Conservation (phyloP, 1,284 basidiomycete genomes). For the Irpex sp. region DNA sequence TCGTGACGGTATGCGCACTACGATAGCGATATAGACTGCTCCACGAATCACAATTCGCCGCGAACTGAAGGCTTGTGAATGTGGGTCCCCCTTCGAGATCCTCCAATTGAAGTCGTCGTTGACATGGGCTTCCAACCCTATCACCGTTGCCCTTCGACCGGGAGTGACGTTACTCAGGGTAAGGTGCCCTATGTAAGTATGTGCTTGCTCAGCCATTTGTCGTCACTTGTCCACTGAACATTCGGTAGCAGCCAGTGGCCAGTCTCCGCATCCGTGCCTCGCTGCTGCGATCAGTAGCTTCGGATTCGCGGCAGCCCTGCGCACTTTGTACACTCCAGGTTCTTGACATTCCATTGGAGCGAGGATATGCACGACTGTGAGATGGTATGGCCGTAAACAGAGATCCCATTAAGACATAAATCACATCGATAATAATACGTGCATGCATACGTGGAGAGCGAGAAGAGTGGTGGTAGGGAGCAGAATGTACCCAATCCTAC, state of each 20-base stretch:
- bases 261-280: not conserved
- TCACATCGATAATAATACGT: not conserved
- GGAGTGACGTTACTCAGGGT: not conserved
- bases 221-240: no score
- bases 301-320: not conserved
- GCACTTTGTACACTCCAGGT: not conserved
- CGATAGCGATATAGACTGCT: no score
- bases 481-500: not conserved
- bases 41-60: not conserved
- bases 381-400: not conserved
- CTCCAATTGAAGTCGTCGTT: not conserved
- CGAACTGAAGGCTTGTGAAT: not conserved
- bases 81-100: not conserved
- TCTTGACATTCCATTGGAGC: not conserved
- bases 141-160: not conserved
- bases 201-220: no score
- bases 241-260: no score
- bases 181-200: not conserved
- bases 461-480: not conserved
- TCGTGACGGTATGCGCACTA: no score
- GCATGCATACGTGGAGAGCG: not conserved
- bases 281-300: not conserved
- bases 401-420: not conserved
- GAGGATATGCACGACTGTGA: not conserved
- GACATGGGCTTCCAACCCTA: not conserved